phyloP scores from a whole-genome alignment of 2,329 filamentous ascomycete species.

The Trichoderma sp. region DNA sequence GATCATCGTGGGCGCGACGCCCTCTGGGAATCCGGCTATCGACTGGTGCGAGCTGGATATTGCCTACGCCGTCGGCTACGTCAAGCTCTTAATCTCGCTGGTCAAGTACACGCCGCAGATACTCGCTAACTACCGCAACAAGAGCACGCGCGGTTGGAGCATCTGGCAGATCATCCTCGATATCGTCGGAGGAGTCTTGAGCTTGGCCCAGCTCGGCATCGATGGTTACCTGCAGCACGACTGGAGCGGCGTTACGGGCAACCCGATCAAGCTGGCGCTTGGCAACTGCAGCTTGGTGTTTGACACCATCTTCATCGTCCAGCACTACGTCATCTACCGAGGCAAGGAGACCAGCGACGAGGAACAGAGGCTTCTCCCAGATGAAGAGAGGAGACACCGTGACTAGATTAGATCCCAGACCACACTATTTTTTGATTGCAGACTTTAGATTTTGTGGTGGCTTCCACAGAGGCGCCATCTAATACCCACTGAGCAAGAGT shows the following conservation, averaged over 20 bases:
- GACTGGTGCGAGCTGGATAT: slow-evolving; percentile 66
- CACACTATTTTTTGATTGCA: background rate
- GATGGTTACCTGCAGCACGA: slow-evolving; percentile 83
- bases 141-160: slow-evolving; percentile 85
- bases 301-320: slow-evolving; percentile 80
- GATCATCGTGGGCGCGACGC: slow-evolving; percentile 45
- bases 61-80: slow-evolving; percentile 73
- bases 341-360: slow-evolving; percentile 11
- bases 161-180: slow-evolving; percentile 85
- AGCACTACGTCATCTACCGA: slow-evolving; percentile 82
- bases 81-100: slow-evolving; percentile 85
- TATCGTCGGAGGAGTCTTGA: slow-evolving; percentile 77
- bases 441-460: background rate
- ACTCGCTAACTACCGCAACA: slow-evolving; percentile 77
- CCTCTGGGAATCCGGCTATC: slow-evolving; percentile 41
- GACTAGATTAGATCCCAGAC: slow-evolving; percentile 2
- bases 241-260: slow-evolving; percentile 89
- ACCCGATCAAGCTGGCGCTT: slow-evolving; percentile 85
- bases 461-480: background rate
- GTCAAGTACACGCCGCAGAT: slow-evolving; percentile 93
- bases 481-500: background rate
- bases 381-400: slow-evolving; percentile 26
- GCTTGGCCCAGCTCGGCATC: slow-evolving; percentile 76
- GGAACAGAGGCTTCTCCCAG: slow-evolving; percentile 33
- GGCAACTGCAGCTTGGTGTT: slow-evolving; percentile 86